Base-by-base conservation (phyloP, 2,329 filamentous ascomycete genomes). In the Pseudogymnoascus sp. region DNA sequence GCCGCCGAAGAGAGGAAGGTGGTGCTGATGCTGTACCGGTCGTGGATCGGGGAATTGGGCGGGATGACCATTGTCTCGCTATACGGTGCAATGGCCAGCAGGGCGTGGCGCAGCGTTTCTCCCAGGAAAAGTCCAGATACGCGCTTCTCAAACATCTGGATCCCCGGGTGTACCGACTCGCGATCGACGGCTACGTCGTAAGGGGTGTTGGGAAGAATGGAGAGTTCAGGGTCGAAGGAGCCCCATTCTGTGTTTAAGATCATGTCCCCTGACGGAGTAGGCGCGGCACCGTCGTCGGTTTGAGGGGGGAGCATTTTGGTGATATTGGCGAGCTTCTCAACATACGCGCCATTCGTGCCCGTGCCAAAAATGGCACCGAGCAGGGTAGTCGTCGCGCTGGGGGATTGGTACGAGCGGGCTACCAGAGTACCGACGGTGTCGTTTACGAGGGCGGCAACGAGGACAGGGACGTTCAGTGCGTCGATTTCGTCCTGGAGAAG, bases 111-210 rank as follows among this genome's bases (percentile, higher is more conserved):
- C 62, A 97, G 82, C 66, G 97, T 92, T 75, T 99, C 94, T 62
- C 94, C 94, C 58, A 99, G 77, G 78, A 97, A 99, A 93, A 99
- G 97, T 74, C 94, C 94, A 0, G 92, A 96, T 14, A 99, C 89
- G 58, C 93, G 89, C 82, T 99, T 99, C 79, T 99, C 94, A 72
- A 97, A 99, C 90, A 97, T 96, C 73, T 99, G 94, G 65, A 96
- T 86, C 25, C 94, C 94, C 0, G 92, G 93, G 75, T 99, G 97
- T 69, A 91, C 86, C 67, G 88, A 94, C 64, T 88, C 85, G 62
- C 79, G 78, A 75, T 99, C 93, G 23, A 99, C 81, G 63, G 85
- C 82, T 59, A 80, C 78, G 73, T 99, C 94, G 78, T 91, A 97
- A 0, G 84, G 79, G 0, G 93, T 97, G 70, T 86, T 88, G 52